Evolutionary conservation across 176 grass and related monocot species (phyloP).

Genomic region (Paspalum vaginatum): DNA sequence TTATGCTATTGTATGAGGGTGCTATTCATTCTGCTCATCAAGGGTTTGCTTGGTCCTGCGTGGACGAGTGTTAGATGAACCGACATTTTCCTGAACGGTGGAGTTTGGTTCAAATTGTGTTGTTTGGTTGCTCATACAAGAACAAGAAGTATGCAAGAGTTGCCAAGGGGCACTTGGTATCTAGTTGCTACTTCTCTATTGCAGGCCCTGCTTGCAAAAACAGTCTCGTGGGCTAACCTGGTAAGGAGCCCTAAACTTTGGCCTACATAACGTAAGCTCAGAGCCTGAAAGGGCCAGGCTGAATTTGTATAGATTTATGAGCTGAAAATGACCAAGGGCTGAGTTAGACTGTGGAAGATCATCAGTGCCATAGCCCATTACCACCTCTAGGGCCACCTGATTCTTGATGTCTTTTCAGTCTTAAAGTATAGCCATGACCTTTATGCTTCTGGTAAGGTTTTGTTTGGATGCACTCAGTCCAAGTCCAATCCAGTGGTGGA

Average conservation of each 20-base stretch:
- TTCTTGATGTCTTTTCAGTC: neutral
- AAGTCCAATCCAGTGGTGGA: neutral
- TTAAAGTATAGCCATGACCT: neutral
- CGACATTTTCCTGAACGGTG: conserved; percentile 10
- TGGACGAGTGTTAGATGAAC: neutral
- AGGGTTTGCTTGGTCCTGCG: neutral
- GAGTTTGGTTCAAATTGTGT: conserved; percentile 12
- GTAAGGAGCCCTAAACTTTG: no score
- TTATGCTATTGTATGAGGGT: conserved; percentile 7
- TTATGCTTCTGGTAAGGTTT: conserved; percentile 3
- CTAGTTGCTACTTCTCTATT: neutral
- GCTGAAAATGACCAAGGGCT: no score
- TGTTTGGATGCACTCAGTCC: neutral
- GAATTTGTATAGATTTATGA: no score
- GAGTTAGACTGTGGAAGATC: no score
- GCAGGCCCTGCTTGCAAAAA: neutral
- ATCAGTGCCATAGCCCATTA: no score
- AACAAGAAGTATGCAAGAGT: neutral
- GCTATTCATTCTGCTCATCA: conserved; percentile 20
- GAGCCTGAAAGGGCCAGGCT: no score
- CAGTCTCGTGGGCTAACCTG: neutral
- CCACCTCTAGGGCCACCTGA: neutral
- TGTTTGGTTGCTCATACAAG: neutral
- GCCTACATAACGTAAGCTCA: no score
- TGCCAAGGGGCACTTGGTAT: neutral